phyloP scores from a whole-genome alignment of 2,329 filamentous ascomycete species.

The Pseudogymnoascus sp. region DNA sequence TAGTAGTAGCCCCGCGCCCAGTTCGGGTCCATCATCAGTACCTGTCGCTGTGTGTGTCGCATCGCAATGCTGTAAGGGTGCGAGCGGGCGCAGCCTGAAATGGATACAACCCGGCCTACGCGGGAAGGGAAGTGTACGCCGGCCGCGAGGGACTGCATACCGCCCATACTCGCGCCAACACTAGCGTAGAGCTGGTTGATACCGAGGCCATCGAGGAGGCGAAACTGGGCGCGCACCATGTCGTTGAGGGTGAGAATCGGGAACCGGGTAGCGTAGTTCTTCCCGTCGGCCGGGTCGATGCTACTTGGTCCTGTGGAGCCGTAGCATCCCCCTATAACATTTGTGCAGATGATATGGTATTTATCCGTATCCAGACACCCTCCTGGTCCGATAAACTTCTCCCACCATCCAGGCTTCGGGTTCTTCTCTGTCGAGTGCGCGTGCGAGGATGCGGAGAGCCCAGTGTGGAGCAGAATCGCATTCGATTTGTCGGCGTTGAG shows the following conservation, averaged over 20 bases:
- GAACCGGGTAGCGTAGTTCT: slow-evolving; percentile 87
- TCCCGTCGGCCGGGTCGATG: slow-evolving; percentile 77
- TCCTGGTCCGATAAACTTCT: slow-evolving; percentile 91
- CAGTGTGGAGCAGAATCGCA: slow-evolving; percentile 85
- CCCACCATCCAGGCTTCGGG: slow-evolving; percentile 92
- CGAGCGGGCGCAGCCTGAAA: slow-evolving; percentile 86
- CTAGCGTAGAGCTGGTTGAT: slow-evolving; percentile 79
- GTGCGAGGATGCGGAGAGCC: slow-evolving; percentile 93
- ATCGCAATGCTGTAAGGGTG: slow-evolving; percentile 98
- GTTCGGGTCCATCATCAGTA: slow-evolving; percentile 97
- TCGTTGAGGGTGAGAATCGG: slow-evolving; percentile 93
- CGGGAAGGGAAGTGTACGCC: slow-evolving; percentile 75
- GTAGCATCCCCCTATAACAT: slow-evolving; percentile 92
- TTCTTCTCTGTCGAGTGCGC: slow-evolving; percentile 86
- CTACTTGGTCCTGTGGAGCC: slow-evolving; percentile 88
- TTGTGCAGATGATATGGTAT: slow-evolving; percentile 92
- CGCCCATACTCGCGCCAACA: slow-evolving; percentile 94
- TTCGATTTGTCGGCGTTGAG: slow-evolving; percentile 77
- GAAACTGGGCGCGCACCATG: slow-evolving; percentile 95
- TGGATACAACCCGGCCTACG: slow-evolving; percentile 74
- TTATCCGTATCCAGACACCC: slow-evolving; percentile 80
- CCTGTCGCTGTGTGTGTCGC: slow-evolving; percentile 94
- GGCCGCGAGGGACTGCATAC: slow-evolving; percentile 90
- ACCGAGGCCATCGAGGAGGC: slow-evolving; percentile 69
- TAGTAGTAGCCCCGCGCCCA: slow-evolving; percentile 97